Evolutionary conservation across 345 rosid species (phyloP).

Genomic region (Mercurialis annua): DNA sequence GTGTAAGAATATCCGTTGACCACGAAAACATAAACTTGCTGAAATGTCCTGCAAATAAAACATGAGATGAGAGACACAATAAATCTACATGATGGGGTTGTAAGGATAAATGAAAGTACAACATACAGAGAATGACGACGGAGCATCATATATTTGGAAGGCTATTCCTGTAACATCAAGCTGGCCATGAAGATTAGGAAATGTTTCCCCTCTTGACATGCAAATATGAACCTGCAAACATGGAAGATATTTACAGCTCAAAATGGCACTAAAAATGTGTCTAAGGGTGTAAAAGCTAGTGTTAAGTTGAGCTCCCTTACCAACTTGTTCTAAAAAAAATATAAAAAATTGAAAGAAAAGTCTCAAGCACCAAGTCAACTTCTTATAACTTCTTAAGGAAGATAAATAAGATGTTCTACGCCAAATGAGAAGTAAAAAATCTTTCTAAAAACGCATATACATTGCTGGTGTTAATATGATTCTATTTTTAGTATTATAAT

Average conservation of each 20-base stretch:
- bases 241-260: conserved; percentile 8
- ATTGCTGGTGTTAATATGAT: too few species aligned
- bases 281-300: neutral
- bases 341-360: neutral
- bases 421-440: neutral
- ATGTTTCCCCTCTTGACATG: conserved; percentile 89
- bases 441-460: neutral
- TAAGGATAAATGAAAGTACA: conserved; percentile 18
- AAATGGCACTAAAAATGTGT: neutral
- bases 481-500: neutral
- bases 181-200: conserved; percentile 92
- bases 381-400: conserved; percentile 4
- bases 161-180: conserved; percentile 80
- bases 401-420: neutral
- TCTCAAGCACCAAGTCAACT: neutral
- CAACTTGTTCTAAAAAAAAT: neutral
- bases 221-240: conserved; percentile 76
- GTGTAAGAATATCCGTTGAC: conserved; percentile 87
- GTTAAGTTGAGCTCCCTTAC: conserved; percentile 5
- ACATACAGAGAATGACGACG: conserved; percentile 84
- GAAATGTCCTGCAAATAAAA: conserved; percentile 61
- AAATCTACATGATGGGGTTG: conserved; percentile 14
- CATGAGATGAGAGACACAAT: conserved; percentile 2
- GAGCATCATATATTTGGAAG: conserved; percentile 85
- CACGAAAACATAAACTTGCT: conserved; percentile 84